A percentile compares a stretch with the other conserved stretches of the same genome.
Conservation (phyloP, 331 rosid genomes). For the Arachis monticola region DNA sequence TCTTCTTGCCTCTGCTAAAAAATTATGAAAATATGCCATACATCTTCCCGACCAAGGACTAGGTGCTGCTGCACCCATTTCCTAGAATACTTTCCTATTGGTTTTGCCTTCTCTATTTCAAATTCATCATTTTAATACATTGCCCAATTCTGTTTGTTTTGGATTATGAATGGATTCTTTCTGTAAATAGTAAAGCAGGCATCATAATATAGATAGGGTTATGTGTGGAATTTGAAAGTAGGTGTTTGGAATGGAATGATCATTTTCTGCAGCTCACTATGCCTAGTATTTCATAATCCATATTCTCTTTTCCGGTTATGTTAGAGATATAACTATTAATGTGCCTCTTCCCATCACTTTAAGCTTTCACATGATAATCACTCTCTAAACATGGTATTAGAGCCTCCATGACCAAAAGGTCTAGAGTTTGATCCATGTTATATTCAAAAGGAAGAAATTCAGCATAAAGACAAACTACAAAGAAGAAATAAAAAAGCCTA, state of each 20-base stretch:
- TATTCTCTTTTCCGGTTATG: not conserved
- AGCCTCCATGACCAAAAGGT: too few species aligned
- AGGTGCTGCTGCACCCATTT: not conserved
- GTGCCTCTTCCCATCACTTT: too few species aligned
- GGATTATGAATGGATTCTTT: constrained; percentile 3
- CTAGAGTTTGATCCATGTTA: too few species aligned
- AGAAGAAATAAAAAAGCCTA: too few species aligned
- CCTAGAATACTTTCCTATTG: not conserved
- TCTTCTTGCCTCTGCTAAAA: not conserved
- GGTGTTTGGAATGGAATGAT: not conserved
- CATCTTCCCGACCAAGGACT: not conserved
- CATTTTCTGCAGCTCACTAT: constrained; percentile 4
- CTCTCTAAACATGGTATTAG: too few species aligned
- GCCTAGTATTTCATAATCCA: not conserved
- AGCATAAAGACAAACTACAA: too few species aligned
- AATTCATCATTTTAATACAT: not conserved
- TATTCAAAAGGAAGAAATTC: too few species aligned
- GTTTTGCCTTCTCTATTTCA: constrained; percentile 1
- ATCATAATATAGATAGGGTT: not conserved
- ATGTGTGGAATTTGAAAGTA: constrained; percentile 1
- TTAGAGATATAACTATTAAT: too few species aligned
- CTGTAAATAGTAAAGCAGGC: not conserved
- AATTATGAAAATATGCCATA: not conserved
- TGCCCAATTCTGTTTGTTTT: not conserved
- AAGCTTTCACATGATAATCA: too few species aligned